These are phyloP conservation scores for Knoxdaviesia proteae DNA, from an alignment of 2,329 filamentous ascomycete genomes.

Conservation along the genomic window DNA sequence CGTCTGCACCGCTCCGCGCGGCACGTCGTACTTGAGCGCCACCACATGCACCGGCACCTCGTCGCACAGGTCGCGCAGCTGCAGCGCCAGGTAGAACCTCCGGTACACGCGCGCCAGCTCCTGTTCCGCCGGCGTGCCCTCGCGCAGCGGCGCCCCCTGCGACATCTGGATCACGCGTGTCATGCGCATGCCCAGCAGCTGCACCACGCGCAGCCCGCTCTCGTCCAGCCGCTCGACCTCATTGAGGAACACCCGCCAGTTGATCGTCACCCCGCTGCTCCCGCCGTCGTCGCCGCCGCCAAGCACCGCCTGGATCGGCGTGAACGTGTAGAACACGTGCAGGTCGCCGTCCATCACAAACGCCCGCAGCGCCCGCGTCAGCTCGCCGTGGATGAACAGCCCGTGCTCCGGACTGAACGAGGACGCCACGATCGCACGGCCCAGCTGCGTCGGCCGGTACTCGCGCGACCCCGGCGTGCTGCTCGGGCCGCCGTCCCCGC, in stretches of 20 bases:
- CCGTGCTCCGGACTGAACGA: constrained; percentile 57
- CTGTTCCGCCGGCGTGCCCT: constrained; percentile 38
- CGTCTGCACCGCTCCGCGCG: constrained; percentile 50
- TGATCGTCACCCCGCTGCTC: constrained; percentile 27
- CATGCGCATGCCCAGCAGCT: constrained; percentile 47
- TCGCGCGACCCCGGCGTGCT: constrained; percentile 16
- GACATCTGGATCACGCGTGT: constrained; percentile 47
- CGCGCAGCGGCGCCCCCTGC: constrained; percentile 42
- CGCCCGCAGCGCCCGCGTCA: constrained; percentile 42
- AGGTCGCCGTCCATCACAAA: constrained; percentile 70
- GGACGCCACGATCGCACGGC: constrained; percentile 51
- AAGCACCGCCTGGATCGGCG: constrained; percentile 37
- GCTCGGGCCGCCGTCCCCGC: constrained; percentile 15
- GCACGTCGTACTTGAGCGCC: constrained; percentile 47
- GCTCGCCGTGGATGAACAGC: constrained; percentile 49
- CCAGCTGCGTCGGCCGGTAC: constrained; percentile 42
- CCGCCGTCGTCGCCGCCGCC: too few relatives aligned
- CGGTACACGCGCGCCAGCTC: constrained; percentile 43
- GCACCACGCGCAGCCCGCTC: constrained; percentile 46
- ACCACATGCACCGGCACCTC: constrained; percentile 52
- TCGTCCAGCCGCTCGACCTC: constrained; percentile 52
- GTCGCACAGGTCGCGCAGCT: constrained; percentile 61
- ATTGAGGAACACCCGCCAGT: constrained; percentile 53
- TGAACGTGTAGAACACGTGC: constrained; percentile 61
- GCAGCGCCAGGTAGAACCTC: constrained; percentile 54